Conservation (phyloP, 345 rosid genomes). For the Eucalyptus victrix region DNA sequence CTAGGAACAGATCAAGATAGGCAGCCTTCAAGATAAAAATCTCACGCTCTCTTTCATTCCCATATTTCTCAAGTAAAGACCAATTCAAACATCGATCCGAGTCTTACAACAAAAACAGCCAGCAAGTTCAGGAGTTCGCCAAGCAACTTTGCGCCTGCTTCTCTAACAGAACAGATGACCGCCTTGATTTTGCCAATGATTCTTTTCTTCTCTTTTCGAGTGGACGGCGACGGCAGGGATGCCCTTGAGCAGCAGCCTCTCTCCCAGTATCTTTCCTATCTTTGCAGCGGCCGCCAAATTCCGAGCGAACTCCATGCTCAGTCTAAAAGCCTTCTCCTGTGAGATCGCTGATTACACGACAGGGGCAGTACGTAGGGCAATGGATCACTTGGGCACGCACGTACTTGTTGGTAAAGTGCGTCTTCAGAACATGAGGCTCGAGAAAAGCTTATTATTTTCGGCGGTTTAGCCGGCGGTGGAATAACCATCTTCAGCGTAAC, state of each 20-base stretch:
- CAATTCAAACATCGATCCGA: not conserved
- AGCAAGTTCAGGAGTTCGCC: not conserved
- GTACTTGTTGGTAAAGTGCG: conserved; percentile 72
- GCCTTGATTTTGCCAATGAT: conserved; percentile 81
- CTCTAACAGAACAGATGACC: conserved; percentile 63
- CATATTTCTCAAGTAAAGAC: not conserved
- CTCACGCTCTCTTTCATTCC: not conserved
- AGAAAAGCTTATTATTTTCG: conserved; percentile 38
- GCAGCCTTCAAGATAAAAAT: not conserved
- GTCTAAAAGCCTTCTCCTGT: conserved; percentile 65
- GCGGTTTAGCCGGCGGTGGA: conserved; percentile 67
- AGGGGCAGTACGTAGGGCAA: conserved; percentile 48
- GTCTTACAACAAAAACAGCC: not conserved
- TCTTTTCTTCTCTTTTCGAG: conserved; percentile 63
- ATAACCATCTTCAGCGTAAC: no score
- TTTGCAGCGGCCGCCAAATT: conserved; percentile 87
- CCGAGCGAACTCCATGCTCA: conserved; percentile 42
- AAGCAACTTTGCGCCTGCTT: conserved; percentile 54
- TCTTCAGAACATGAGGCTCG: conserved; percentile 63
- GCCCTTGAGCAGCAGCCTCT: conserved; percentile 51
- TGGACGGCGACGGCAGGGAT: conserved; percentile 60
- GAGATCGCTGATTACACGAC: conserved; percentile 79
- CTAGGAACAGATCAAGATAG: not conserved
- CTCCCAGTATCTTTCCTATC: conserved; percentile 74
- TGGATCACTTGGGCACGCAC: conserved; percentile 86